These are phyloP conservation scores for Blastobotrys serpentis DNA, from an alignment of 1,139 yeast genomes.

Conservation along the genomic window DNA sequence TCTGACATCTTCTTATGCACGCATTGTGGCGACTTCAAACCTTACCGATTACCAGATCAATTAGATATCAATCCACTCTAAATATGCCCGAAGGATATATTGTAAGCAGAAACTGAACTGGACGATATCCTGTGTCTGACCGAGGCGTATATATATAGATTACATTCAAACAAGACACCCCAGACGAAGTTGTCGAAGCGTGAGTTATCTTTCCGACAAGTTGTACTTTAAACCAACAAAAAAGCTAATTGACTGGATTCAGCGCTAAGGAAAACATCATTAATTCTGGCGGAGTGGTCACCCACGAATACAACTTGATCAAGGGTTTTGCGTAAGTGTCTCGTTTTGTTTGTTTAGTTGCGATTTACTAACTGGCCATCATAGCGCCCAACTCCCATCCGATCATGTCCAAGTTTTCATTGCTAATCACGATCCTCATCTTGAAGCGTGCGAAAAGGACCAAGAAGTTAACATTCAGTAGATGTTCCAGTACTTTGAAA, in stretches of 20 bases:
- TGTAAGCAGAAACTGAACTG: background rate
- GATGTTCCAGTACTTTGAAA: background rate
- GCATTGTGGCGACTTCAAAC: background rate
- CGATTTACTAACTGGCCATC: slow-evolving; percentile 1
- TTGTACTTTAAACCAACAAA: no score
- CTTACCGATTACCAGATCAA: background rate
- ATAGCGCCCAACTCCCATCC: slow-evolving; percentile 34
- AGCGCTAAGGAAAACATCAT: background rate
- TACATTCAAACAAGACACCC: slow-evolving; percentile 1
- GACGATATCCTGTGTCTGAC: no score
- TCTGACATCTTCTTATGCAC: background rate
- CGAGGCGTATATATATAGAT: no score
- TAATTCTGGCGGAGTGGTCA: slow-evolving; percentile 20
- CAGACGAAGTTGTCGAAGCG: slow-evolving; percentile 10
- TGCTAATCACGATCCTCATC: slow-evolving; percentile 30
- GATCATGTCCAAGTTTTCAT: slow-evolving; percentile 29
- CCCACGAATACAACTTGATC: slow-evolving; percentile 33
- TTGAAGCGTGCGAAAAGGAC: slow-evolving; percentile 36
- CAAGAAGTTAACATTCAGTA: slow-evolving; percentile 33
- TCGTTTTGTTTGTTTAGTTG: background rate
- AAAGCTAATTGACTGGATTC: background rate
- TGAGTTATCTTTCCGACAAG: no score
- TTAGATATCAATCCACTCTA: background rate
- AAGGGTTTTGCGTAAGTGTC: slow-evolving; percentile 31
- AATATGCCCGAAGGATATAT: background rate